Conservation (phyloP, 768 basidiomycete genomes). For the Leccinum truebloodii region DNA sequence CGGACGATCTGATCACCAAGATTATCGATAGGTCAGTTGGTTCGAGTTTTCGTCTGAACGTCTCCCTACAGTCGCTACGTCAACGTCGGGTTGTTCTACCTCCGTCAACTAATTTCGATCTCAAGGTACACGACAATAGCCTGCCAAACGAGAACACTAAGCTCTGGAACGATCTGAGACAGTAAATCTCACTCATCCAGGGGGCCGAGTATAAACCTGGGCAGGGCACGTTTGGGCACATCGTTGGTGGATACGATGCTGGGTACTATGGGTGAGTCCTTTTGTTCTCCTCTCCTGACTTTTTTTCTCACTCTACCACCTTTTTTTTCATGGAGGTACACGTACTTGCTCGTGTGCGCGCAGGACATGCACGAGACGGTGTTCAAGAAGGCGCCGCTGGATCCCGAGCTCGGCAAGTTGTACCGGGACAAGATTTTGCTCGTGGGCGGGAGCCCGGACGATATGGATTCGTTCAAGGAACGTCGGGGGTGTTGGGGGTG, state of each 20-base stretch:
- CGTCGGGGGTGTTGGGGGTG: neutral
- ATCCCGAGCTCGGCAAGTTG: too few relatives aligned
- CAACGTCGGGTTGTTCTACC: slow-evolving; percentile 48
- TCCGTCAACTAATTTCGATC: slow-evolving; percentile 46
- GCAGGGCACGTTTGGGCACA: slow-evolving; percentile 63
- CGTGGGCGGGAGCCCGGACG: too few relatives aligned
- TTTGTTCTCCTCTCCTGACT: neutral
- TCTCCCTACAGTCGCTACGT: slow-evolving; percentile 55
- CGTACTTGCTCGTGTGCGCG: too few relatives aligned
- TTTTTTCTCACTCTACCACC: too few relatives aligned
- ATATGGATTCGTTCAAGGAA: too few relatives aligned
- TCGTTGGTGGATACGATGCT: slow-evolving; percentile 54
- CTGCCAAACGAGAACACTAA: slow-evolving; percentile 43
- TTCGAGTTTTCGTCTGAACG: neutral
- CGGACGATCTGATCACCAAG: slow-evolving; percentile 66
- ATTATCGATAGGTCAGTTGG: slow-evolving; percentile 65
- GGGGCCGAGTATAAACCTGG: slow-evolving; percentile 43
- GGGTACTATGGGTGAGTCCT: slow-evolving; percentile 59
- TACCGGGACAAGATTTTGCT: too few relatives aligned
- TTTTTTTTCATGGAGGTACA: too few relatives aligned
- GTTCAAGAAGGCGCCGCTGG: too few relatives aligned
- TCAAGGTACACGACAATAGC: slow-evolving; percentile 26
- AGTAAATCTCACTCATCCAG: neutral
- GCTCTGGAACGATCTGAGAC: neutral
- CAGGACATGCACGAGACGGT: too few relatives aligned